Evolutionary conservation across 1,284 basidiomycete genomes (phyloP).

Genomic region (Malassezia pachydermatis): DNA sequence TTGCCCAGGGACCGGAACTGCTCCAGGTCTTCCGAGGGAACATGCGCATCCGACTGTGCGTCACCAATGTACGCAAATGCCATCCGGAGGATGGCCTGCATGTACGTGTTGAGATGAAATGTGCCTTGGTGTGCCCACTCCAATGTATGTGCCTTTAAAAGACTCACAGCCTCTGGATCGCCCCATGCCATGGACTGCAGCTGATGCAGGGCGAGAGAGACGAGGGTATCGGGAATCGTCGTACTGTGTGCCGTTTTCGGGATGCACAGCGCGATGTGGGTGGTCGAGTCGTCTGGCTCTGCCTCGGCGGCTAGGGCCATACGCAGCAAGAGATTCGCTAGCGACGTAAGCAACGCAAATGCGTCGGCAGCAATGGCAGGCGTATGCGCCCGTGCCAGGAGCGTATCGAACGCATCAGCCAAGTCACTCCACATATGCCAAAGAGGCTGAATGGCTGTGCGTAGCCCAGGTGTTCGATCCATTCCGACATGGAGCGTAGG

Average conservation of each 20-base stretch:
- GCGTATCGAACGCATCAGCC: background rate
- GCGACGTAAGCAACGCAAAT: constrained; percentile 3
- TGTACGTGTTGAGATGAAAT: background rate
- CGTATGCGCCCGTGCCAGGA: background rate
- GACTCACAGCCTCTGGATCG: background rate
- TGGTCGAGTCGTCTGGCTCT: background rate
- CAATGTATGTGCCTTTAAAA: constrained; percentile 5
- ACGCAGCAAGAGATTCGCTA: constrained; percentile 12
- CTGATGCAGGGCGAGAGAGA: constrained; percentile 4
- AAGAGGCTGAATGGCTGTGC: background rate
- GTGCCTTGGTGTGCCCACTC: background rate
- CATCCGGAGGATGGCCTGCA: constrained; percentile 4
- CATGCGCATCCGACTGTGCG: background rate
- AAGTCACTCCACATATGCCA: constrained; percentile 7
- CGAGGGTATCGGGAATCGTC: background rate
- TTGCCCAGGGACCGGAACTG: constrained; percentile 5
- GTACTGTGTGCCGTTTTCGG: background rate
- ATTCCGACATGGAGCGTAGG: background rate
- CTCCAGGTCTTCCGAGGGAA: background rate
- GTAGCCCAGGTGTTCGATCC: background rate
- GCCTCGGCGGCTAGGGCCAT: background rate
- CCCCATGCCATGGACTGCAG: constrained; percentile 2
- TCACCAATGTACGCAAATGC: background rate
- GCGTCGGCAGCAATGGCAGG: constrained; percentile 1
- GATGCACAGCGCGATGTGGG: background rate